These are phyloP conservation scores for Aureobasidium lini DNA, from an alignment of 2,329 filamentous ascomycete species.

Conservation along the genomic window DNA sequence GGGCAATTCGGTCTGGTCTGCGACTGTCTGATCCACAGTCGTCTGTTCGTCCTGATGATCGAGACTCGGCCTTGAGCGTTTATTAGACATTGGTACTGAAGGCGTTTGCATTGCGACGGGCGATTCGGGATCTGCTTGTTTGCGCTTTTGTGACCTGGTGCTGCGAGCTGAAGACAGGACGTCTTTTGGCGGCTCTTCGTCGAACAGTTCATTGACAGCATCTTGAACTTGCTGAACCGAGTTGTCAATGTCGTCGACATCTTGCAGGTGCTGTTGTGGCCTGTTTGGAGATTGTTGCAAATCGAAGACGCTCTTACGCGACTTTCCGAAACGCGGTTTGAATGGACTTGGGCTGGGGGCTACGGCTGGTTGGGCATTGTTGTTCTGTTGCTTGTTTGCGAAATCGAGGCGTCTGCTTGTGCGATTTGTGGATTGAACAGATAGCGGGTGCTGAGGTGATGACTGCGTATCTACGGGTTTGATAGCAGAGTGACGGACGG, in stretches of 20 bases:
- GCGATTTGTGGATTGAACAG: not conserved
- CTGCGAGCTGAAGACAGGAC: not conserved
- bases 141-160: slow-evolving; percentile 13
- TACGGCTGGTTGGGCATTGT: slow-evolving; percentile 19
- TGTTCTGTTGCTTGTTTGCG: slow-evolving; percentile 20
- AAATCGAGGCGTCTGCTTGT: slow-evolving; percentile 28
- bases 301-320: slow-evolving; percentile 17
- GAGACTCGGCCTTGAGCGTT: slow-evolving; percentile 4
- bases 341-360: slow-evolving; percentile 23
- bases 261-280: not conserved
- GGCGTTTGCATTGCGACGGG: not conserved
- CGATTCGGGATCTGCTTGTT: slow-evolving; percentile 1
- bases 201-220: slow-evolving; percentile 8
- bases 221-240: slow-evolving; percentile 13
- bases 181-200: not conserved
- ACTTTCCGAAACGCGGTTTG: slow-evolving; percentile 19
- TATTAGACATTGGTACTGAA: not conserved
- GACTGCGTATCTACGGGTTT: slow-evolving; percentile 43
- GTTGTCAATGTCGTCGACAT: slow-evolving; percentile 12
- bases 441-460: not conserved
- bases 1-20: not conserved
- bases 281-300: slow-evolving; percentile 5
- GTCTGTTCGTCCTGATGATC: not conserved
- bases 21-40: not conserved
- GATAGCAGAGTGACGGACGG: slow-evolving; percentile 53